phyloP scores from a whole-genome alignment of 805 yeast genomes.

The Lachancea thermotolerans region DNA sequence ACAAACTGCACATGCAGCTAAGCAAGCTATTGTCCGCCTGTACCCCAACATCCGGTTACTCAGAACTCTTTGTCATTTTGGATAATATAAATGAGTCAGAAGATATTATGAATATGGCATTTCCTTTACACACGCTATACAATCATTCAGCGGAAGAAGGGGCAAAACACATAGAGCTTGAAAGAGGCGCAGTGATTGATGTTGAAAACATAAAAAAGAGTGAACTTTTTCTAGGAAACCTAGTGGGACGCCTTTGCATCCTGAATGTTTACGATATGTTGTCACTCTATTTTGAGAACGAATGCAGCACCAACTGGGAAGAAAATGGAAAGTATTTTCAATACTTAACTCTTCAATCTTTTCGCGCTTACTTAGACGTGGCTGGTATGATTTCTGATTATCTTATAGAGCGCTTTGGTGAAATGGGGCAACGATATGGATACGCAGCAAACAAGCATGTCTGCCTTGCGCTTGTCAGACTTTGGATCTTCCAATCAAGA shows the following conservation, averaged over 20 bases:
- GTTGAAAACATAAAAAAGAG: constrained; percentile 1
- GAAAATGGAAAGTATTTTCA: constrained; percentile 9
- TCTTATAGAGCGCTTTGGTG: background rate
- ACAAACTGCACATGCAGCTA: constrained; percentile 12
- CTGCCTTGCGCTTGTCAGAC: constrained; percentile 8
- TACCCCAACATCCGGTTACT: constrained; percentile 2
- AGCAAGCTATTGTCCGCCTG: constrained; percentile 8
- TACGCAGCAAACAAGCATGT: constrained; percentile 12
- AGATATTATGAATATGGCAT: constrained; percentile 9
- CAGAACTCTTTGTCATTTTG: constrained; percentile 7
- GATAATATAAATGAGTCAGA: constrained; percentile 8
- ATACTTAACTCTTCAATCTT: constrained; percentile 1
- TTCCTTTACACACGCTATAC: constrained; percentile 10
- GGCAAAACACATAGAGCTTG: background rate
- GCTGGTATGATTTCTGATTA: background rate
- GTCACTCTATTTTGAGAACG: constrained; percentile 14
- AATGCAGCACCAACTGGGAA: constrained; percentile 2
- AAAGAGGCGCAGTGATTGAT: background rate
- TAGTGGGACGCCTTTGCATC: constrained; percentile 11
- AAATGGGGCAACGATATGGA: constrained; percentile 4
- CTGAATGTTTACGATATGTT: constrained; percentile 11
- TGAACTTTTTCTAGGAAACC: constrained; percentile 11
- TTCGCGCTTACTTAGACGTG: background rate
- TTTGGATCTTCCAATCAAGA: constrained; percentile 13
- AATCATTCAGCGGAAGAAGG: background rate